Conservation (phyloP, 257 asterid genomes). For the Hygrophila difformis region DNA sequence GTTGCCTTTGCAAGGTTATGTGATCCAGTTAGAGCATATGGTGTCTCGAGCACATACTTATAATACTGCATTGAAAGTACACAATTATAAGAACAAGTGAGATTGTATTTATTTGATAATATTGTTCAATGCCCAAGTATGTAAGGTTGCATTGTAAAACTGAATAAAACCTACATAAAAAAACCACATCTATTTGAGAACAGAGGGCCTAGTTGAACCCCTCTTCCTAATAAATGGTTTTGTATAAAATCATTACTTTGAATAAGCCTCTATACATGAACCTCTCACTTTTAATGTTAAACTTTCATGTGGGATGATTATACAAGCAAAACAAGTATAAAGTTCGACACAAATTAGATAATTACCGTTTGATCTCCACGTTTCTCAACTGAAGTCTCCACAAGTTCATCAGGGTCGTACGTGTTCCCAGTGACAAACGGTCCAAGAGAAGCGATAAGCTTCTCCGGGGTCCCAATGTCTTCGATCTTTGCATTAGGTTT, state of each 20-base stretch:
- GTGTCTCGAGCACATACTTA: conserved; percentile 83
- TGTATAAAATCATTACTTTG: too few species aligned
- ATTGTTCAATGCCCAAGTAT: too few species aligned
- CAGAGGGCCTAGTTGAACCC: too few species aligned
- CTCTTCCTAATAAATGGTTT: too few species aligned
- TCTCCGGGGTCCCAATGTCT: conserved; percentile 88
- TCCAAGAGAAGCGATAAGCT: conserved; percentile 89
- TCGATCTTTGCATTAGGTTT: conserved; percentile 86
- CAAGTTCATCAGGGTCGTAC: conserved; percentile 75
- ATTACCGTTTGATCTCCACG: conserved; percentile 82
- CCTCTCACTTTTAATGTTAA: too few species aligned
- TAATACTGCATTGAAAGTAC: conserved; percentile 67
- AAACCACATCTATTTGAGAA: too few species aligned
- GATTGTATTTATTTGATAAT: too few species aligned
- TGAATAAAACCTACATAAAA: too few species aligned
- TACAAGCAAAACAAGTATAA: background rate
- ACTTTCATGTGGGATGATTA: too few species aligned
- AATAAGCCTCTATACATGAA: too few species aligned
- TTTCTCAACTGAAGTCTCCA: conserved; percentile 66
- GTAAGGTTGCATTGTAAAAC: too few species aligned
- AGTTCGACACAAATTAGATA: background rate
- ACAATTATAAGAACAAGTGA: background rate
- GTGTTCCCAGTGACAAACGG: conserved; percentile 95
- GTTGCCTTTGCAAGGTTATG: conserved; percentile 95
- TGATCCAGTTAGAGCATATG: conserved; percentile 85